Conservation (phyloP, 2,329 filamentous ascomycete species). For the Ophiostoma australiae region DNA sequence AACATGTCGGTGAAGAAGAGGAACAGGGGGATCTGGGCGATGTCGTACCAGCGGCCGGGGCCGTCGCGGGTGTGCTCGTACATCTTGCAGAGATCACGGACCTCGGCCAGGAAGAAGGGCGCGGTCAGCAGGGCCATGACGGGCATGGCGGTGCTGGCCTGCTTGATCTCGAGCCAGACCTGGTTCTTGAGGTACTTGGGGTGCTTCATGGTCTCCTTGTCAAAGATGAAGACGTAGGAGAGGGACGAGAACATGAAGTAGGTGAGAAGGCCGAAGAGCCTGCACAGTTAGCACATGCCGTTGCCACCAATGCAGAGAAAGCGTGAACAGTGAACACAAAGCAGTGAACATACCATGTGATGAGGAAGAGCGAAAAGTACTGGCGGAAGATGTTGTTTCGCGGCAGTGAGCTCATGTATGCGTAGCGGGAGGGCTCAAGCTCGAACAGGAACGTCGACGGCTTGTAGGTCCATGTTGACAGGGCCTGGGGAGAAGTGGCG, state of each 20-base stretch:
- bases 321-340: background rate
- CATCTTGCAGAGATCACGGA: slow-evolving; percentile 78
- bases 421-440: slow-evolving; percentile 66
- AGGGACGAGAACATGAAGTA: slow-evolving; percentile 82
- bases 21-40: slow-evolving; percentile 82
- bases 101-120: slow-evolving; percentile 75
- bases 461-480: slow-evolving; percentile 63
- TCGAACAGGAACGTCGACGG: slow-evolving; percentile 67
- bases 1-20: slow-evolving; percentile 81
- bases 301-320: background rate
- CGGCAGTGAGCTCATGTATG: slow-evolving; percentile 71
- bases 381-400: slow-evolving; percentile 77
- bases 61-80: slow-evolving; percentile 76
- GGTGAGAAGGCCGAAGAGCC: slow-evolving; percentile 76
- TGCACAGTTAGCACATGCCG: slow-evolving; percentile 36
- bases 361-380: slow-evolving; percentile 67
- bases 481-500: slow-evolving; percentile 53
- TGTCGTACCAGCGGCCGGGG: slow-evolving; percentile 72
- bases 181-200: slow-evolving; percentile 96
- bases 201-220: slow-evolving; percentile 82
- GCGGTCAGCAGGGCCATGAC: slow-evolving; percentile 77
- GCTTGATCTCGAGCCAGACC: slow-evolving; percentile 76
- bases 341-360: slow-evolving; percentile 68
- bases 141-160: slow-evolving; percentile 72
- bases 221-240: slow-evolving; percentile 85